Evolutionary conservation across 176 grass and related monocot genomes (phyloP).

Genomic region (Triticum timopheevii): DNA sequence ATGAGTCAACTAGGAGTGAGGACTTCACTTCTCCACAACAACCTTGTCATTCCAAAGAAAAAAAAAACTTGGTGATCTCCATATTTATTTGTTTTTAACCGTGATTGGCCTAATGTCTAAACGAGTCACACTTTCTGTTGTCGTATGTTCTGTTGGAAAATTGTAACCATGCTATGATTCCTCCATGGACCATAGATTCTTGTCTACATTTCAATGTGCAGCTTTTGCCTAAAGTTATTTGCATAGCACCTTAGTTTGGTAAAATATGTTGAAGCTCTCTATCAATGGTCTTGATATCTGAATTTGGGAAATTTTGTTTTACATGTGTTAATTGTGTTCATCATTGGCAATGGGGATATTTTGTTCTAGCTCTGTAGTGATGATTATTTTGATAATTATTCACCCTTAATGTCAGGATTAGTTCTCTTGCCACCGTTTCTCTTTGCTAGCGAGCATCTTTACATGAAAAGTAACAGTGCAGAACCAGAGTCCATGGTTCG

Average conservation of each 20-base stretch:
- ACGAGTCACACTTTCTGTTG: background rate
- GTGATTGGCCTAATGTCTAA: background rate
- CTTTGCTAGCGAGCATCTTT: background rate
- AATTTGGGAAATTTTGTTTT: background rate
- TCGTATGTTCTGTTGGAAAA: background rate
- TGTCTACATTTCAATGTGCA: background rate
- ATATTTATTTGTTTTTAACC: conserved; percentile 1
- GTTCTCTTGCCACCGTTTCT: background rate
- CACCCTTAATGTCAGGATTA: background rate
- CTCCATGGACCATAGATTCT: background rate
- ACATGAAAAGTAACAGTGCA: background rate
- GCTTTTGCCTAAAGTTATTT: background rate
- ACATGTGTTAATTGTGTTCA: background rate
- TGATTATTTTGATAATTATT: background rate
- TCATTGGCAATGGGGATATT: background rate
- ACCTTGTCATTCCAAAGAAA: background rate
- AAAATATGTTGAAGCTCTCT: background rate
- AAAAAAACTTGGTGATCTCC: background rate
- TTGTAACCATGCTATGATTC: background rate
- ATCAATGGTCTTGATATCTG: background rate
- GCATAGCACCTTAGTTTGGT: background rate
- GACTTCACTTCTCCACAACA: background rate
- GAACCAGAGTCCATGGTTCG: background rate
- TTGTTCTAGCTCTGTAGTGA: background rate
- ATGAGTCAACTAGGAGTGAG: background rate